These are phyloP conservation scores for Aspergillus flavus DNA, from an alignment of 2,329 filamentous ascomycete genomes.

Conservation along the genomic window DNA sequence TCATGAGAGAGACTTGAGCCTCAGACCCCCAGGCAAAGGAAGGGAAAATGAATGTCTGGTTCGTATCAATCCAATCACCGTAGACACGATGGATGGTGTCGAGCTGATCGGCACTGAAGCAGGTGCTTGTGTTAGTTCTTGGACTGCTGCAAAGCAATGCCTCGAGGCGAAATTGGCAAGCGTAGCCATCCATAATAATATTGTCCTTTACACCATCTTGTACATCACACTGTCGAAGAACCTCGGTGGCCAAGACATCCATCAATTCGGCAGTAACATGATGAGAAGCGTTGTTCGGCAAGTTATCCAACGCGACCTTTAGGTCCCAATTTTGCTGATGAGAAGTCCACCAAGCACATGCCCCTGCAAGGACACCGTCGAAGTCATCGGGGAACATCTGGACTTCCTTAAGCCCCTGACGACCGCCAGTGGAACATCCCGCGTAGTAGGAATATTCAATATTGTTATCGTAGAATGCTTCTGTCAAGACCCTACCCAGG, in stretches of 20 bases:
- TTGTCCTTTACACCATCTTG: constrained; percentile 54
- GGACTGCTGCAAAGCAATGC: constrained; percentile 37
- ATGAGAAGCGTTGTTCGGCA: constrained; percentile 47
- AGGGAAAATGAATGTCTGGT: constrained; percentile 35
- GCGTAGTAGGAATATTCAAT: constrained; percentile 45
- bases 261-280: constrained; percentile 48
- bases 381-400: constrained; percentile 59
- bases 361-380: constrained; percentile 57
- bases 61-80: not conserved
- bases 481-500: constrained; percentile 50
- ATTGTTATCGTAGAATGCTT: constrained; percentile 50
- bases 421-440: constrained; percentile 62
- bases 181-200: constrained; percentile 52
- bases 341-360: constrained; percentile 54
- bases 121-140: constrained; percentile 31
- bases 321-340: constrained; percentile 51
- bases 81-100: constrained; percentile 26
- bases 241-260: constrained; percentile 46
- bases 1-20: not conserved
- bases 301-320: constrained; percentile 52
- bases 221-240: constrained; percentile 55
- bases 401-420: constrained; percentile 58
- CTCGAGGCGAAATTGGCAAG: constrained; percentile 44
- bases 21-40: constrained; percentile 23
- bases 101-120: constrained; percentile 50